A percentile compares a stretch with the other conserved stretches of the same genome.
Conservation (phyloP, 192 early-diverging fungal genomes). For the Entomortierella beljakovae region DNA sequence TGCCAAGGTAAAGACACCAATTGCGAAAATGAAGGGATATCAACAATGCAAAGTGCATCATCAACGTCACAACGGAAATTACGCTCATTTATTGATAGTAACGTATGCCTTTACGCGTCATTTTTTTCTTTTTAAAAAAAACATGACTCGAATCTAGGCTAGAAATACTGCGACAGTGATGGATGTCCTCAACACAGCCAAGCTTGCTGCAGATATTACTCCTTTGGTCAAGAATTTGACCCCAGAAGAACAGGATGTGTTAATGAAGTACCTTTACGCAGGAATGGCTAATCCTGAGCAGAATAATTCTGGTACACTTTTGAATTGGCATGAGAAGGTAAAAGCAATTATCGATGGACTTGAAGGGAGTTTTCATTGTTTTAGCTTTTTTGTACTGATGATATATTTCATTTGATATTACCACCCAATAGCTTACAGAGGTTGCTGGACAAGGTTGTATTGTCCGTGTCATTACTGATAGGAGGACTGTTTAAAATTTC, state of each 20-base stretch:
- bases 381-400: background rate
- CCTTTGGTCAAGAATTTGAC: conserved; percentile 69
- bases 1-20: conserved; percentile 75
- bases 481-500: conserved; percentile 70
- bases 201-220: conserved; percentile 77
- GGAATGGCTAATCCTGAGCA: conserved; percentile 87
- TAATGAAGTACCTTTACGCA: conserved; percentile 95
- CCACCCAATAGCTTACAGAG: conserved; percentile 74
- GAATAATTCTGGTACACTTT: conserved; percentile 84
- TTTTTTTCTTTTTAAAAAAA: background rate
- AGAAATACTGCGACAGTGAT: conserved; percentile 82
- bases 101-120: background rate
- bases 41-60: too few relatives aligned
- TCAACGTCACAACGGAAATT: background rate
- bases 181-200: conserved; percentile 81
- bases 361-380: background rate
- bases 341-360: too few relatives aligned
- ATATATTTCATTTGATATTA: conserved; percentile 17
- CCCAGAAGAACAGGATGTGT: conserved; percentile 74
- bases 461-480: conserved; percentile 92
- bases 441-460: conserved; percentile 89
- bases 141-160: too few relatives aligned
- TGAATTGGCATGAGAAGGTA: conserved; percentile 97
- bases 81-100: background rate
- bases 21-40: background rate